Base-by-base conservation (phyloP, 257 asterid species). In the Plantago elongata region DNA sequence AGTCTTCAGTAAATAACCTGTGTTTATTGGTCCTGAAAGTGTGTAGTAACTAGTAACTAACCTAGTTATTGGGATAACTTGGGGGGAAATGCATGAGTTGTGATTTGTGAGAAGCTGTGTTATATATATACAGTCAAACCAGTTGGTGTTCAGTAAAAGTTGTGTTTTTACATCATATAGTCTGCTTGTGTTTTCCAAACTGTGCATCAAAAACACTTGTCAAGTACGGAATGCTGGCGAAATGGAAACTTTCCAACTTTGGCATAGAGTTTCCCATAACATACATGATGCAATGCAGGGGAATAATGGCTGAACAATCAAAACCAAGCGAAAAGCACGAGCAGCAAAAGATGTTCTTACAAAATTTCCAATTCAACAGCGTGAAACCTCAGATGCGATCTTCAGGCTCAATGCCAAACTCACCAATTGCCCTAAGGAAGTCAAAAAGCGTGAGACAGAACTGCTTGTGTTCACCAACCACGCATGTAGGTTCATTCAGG, bases 401-500 rank as follows among this genome's bases (percentile, higher is more conserved):
- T 7, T 48, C 83, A 51, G 51, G 64, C 34, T 76, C 84, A 1
- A 38, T 66, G 0, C 87, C 96, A 11, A 37, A 86, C 22, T 79
- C 95, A 5, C 96, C 95, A 7, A 16, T 57, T 3, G 62, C 67
- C 62, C 51, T 69, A 14, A 67, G 70, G 45, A 80, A 82, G 65
- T 18, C 80, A n/a, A 54, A 79, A 5, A 70, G 70, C 46, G 63
- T 55, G 45, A 69, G 76, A 74, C 60, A 61, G 45, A 85, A 75
- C 72, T 88, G 95, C 61, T 64, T 88, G 71, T 88, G 96, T 77
- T 80, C 95, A 4, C 92, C 92, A 22, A 87, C 95, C 0, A 87
- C 86, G 3, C 93, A 84, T 7, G 82, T 54, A 0, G 93, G 93
- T 37, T 87, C 95, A 5, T 84, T 87, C 86, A 65, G 95, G 75